Evolutionary conservation across 495 filamentous ascomycete genomes (phyloP), one percentile per base, ranked within the genome.

Genomic region (Xylaria intraflava): DNA sequence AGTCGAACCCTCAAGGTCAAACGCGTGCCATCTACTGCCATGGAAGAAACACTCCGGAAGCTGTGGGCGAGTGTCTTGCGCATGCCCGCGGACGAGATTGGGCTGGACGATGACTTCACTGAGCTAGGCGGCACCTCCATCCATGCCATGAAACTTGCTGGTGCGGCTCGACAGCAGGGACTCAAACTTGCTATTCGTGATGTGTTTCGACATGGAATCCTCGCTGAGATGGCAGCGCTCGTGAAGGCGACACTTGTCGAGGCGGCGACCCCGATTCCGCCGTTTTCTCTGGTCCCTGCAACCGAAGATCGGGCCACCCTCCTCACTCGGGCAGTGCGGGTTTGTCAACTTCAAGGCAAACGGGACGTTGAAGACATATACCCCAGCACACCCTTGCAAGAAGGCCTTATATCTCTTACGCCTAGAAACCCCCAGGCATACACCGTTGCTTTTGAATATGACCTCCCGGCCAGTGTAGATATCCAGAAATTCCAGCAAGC

Each of bases 101-200:
- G 67, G 10, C 20, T 74, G 35, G 56, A 72, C 17, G 65, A 77
- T 49, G 72, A 69, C 29, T 83, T 83, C 58, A 52, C 82, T 16
- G 69, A 62, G 14, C 60, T 81, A 3, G 78, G 79, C 24, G 79
- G 79, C 46, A 78, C 80, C 42, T 83, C 79, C 0, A 79, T 83
- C 42, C 70, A 76, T 16, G 78, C 75, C 0, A 81, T 83, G 67
- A 76, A 74, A 51, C 71, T 82, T 58, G 78, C 78, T 20, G 69
- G 74, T n/a, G 69, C 69, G 45, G 76, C 73, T 36, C 71, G 76
- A 19, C 17, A 20, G 27, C 6, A n/a, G 20, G 50, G 50, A 31
- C 31, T 44, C 26, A 10, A 11, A 12, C 23, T 53, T 24, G n/a
- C 23, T 12, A 29, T 44, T 9, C 1, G 20, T 17, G 40, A 45